A percentile compares a stretch with the other conserved stretches of the same genome.
phyloP scores from a whole-genome alignment of 257 asterid genomes.

The Oldenlandia corymbosa region DNA sequence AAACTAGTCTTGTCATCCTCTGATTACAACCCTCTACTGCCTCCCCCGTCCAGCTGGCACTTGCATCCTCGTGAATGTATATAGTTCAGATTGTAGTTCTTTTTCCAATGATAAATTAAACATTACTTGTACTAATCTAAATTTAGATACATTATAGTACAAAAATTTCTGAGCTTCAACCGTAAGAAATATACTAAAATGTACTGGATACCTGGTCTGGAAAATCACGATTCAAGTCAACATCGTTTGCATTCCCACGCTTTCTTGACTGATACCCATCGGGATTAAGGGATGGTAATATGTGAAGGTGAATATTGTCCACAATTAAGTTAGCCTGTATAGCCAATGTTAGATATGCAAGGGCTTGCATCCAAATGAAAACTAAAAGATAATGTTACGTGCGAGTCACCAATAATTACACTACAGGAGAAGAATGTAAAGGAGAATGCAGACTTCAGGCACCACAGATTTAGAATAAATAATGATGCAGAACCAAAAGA shows the following conservation, averaged over 20 bases:
- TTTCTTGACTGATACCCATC: conserved; percentile 60
- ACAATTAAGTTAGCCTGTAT: conserved; percentile 69
- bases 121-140: no score
- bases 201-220: conserved; percentile 71
- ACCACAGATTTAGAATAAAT: background rate
- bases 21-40: no score
- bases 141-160: background rate
- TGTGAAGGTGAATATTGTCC: conserved; percentile 66
- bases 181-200: background rate
- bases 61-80: no score
- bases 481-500: no score
- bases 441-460: background rate
- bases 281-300: conserved; percentile 85
- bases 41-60: no score
- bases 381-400: background rate
- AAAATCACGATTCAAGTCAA: conserved; percentile 80
- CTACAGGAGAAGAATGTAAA: conserved; percentile 8
- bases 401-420: conserved; percentile 3
- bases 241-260: conserved; percentile 67
- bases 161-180: background rate
- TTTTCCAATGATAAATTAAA: background rate
- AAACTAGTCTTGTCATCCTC: background rate
- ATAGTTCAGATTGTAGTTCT: background rate
- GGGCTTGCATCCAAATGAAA: background rate
- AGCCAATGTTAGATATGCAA: conserved; percentile 8